A percentile compares a stretch with the other conserved stretches of the same genome.
Evolutionary conservation across 305 asterid genomes (phyloP).

Genomic region (Solanum hybrid): DNA sequence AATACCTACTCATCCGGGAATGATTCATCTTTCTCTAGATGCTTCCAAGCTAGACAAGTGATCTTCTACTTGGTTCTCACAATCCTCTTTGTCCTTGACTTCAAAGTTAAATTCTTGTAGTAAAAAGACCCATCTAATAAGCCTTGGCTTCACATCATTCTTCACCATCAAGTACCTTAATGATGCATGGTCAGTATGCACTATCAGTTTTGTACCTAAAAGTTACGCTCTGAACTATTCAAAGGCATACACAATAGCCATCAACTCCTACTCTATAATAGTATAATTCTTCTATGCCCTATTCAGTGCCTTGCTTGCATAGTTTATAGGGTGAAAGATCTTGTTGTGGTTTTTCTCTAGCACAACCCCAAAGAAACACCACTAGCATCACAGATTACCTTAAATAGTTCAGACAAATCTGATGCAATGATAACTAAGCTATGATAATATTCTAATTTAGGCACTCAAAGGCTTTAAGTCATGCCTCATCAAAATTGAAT

Average conservation of each 20-base stretch:
- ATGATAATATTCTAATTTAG: not conserved
- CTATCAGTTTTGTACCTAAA: not conserved
- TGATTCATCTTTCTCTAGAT: not conserved
- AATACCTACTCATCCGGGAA: not conserved
- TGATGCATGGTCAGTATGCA: not conserved
- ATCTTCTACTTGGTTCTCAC: not conserved
- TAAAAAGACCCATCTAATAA: not conserved
- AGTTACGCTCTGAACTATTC: not conserved
- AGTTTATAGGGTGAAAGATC: not conserved
- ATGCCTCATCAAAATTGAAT: not conserved
- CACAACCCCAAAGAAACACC: not conserved
- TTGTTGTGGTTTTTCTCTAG: not conserved
- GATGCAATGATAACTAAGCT: not conserved
- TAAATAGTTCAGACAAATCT: not conserved
- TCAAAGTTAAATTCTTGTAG: not conserved
- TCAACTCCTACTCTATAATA: too few relatives aligned
- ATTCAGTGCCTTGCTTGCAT: not conserved
- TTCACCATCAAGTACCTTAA: not conserved
- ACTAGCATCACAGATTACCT: not conserved
- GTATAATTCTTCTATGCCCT: not conserved
- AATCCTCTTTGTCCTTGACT: not conserved
- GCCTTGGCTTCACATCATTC: not conserved
- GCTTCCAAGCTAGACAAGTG: not conserved
- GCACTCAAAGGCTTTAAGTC: not conserved
- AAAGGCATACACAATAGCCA: not conserved